Conservation (phyloP, 805 yeast species). For the Jamesozyma spencerorum region DNA sequence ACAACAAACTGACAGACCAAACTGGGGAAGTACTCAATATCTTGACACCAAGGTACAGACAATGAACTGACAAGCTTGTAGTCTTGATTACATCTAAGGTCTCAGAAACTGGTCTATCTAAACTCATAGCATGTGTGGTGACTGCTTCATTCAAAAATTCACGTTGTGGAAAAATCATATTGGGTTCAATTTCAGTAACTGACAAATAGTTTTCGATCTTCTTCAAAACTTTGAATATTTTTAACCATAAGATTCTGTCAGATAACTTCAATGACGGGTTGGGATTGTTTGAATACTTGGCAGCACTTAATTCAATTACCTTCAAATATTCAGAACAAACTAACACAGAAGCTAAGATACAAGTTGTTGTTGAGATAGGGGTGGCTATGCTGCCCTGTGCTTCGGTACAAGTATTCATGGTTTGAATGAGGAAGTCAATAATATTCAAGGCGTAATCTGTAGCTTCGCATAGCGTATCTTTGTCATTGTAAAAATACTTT, state of each 20-base stretch:
- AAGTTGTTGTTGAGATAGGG: conserved; percentile 66
- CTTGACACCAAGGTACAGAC: conserved; percentile 59
- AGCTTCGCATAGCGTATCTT: conserved; percentile 58
- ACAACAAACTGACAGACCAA: conserved; percentile 70
- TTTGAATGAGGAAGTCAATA: conserved; percentile 61
- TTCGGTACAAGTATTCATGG: conserved; percentile 30
- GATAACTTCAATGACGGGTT: conserved; percentile 30
- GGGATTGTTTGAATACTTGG: conserved; percentile 13
- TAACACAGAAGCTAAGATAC: conserved; percentile 48
- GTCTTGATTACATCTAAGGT: conserved; percentile 40
- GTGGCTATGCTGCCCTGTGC: conserved; percentile 35
- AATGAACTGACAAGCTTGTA: conserved; percentile 44
- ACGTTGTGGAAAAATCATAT: conserved; percentile 35
- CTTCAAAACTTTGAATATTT: conserved; percentile 49
- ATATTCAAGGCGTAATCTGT: conserved; percentile 49
- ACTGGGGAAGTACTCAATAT: conserved; percentile 75
- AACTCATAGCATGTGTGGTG: conserved; percentile 49
- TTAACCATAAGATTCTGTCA: conserved; percentile 58
- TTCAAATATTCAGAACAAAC: conserved; percentile 55
- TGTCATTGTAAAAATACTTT: conserved; percentile 38
- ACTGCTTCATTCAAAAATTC: conserved; percentile 46
- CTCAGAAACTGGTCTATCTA: conserved; percentile 34
- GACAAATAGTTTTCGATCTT: conserved; percentile 51
- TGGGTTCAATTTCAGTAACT: conserved; percentile 40
- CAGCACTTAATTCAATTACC: conserved; percentile 38